A percentile compares a stretch with the other conserved stretches of the same genome.
Evolutionary conservation across 495 filamentous ascomycete genomes (phyloP).

Genomic region (Penicillium argentinense): DNA sequence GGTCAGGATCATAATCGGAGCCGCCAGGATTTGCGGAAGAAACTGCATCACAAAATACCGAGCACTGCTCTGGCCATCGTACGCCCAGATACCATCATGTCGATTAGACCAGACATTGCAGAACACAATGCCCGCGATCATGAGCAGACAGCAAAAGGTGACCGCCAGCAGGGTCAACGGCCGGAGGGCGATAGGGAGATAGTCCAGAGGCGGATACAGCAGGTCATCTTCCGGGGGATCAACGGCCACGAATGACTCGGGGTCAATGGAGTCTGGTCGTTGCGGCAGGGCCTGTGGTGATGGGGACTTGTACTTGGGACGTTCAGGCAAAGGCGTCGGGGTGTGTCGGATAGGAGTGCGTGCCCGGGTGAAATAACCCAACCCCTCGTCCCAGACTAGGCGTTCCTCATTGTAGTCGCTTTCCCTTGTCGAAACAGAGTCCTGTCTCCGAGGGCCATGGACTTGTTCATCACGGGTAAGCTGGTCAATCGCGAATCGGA

Average conservation of each 20-base stretch:
- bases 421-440: slow-evolving; percentile 32
- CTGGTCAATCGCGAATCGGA: slow-evolving; percentile 72
- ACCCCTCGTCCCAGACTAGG: slow-evolving; percentile 50
- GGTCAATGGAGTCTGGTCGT: slow-evolving; percentile 36
- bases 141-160: slow-evolving; percentile 61
- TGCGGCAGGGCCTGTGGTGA: slow-evolving; percentile 29
- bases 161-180: slow-evolving; percentile 57
- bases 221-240: slow-evolving; percentile 44
- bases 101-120: slow-evolving; percentile 68
- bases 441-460: slow-evolving; percentile 29
- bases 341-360: slow-evolving; percentile 23
- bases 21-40: slow-evolving; percentile 75
- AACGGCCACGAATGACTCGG: slow-evolving; percentile 55
- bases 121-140: slow-evolving; percentile 70
- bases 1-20: slow-evolving; percentile 69
- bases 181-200: slow-evolving; percentile 66
- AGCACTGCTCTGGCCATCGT: slow-evolving; percentile 60
- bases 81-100: slow-evolving; percentile 64
- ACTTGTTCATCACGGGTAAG: slow-evolving; percentile 66
- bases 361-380: slow-evolving; percentile 46
- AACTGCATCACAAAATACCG: slow-evolving; percentile 88
- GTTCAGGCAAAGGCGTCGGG: slow-evolving; percentile 18
- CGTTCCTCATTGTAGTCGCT: slow-evolving; percentile 50
- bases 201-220: slow-evolving; percentile 57
- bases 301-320: slow-evolving; percentile 21